Evolutionary conservation across 2,329 filamentous ascomycete genomes (phyloP), one percentile per base, ranked within the genome.

Genomic region (Botrytis galanthina): DNA sequence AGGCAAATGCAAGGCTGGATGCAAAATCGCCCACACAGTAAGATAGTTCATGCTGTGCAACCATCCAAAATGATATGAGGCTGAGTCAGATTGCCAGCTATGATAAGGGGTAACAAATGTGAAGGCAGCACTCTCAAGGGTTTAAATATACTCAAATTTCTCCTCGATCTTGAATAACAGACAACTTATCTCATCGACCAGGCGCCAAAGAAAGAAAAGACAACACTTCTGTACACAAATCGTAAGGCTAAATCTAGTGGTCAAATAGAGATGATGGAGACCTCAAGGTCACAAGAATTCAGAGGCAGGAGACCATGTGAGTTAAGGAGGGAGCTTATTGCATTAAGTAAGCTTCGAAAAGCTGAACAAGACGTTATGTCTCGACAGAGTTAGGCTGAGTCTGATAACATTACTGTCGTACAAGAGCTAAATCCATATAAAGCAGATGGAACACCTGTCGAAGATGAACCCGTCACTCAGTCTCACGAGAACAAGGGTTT

Each of bases 41-140:
- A 16, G 2, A 12, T n/a, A 8, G 5, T 39, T 39, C 5, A 61
- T 16, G 18, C 8, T 26, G 32, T 61, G 59, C 35, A 22, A 61
- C 35, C 35, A 61, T 37, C 7, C 12, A 39, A 8, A 26, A 39
- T 37, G 6, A 1, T 8, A 16, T 26, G 6, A 61, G 35, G 22
- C 35, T 39, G 59, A 39, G 10, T 61, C 20, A n/a, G 22, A 61
- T 2, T 39, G 7, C 12, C 35, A 61, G 8, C 22, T 39, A 22
- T 8, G 26, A 14, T 61, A 22, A 61, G 12, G 5, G 22, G 10
- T 9, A 39, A 39, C 9, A 22, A n/a, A 39, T 39, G 2, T 14
- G 2, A 61, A 37, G 1, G 22, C 6, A 8, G 2, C 0, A 14
- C 10, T 12, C 3, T 26, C 10, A n/a, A 14, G 2, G n/a, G 7